Conservation (phyloP, 2,329 filamentous ascomycete species). For the Trichoderma pleuroti region DNA sequence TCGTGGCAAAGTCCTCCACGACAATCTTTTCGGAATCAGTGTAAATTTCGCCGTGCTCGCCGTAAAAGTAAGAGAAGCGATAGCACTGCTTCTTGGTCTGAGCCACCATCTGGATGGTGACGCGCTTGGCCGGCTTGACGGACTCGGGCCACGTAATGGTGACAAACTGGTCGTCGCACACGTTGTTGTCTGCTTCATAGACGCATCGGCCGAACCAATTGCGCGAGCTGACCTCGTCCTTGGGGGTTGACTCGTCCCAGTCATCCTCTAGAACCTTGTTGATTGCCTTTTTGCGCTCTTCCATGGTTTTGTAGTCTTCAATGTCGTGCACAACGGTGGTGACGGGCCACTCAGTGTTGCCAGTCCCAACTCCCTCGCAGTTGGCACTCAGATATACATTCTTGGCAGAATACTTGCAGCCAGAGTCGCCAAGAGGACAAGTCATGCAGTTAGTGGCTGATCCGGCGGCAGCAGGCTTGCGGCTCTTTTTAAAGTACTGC, state of each 20-base stretch:
- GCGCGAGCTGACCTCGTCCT: constrained; percentile 45
- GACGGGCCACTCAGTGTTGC: constrained; percentile 75
- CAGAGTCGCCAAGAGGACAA: constrained; percentile 62
- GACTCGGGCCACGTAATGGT: constrained; percentile 80
- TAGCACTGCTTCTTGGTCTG: constrained; percentile 85
- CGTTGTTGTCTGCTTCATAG: constrained; percentile 88
- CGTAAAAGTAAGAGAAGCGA: constrained; percentile 80
- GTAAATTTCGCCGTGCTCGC: constrained; percentile 77
- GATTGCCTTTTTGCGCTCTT: constrained; percentile 39
- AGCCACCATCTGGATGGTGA: constrained; percentile 90
- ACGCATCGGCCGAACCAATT: constrained; percentile 95
- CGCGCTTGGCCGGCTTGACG: constrained; percentile 70
- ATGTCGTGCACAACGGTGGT: constrained; percentile 90
- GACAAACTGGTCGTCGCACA: constrained; percentile 89
- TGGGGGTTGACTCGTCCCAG: constrained; percentile 49
- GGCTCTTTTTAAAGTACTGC: constrained; percentile 70
- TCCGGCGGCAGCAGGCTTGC: constrained; percentile 74
- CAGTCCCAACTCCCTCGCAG: constrained; percentile 56
- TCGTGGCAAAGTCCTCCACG: constrained; percentile 57
- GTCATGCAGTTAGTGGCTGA: constrained; percentile 80
- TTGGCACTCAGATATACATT: constrained; percentile 73
- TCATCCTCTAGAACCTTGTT: constrained; percentile 48
- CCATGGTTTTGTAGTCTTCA: constrained; percentile 62
- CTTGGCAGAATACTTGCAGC: constrained; percentile 82
- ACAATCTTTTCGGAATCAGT: constrained; percentile 78